phyloP scores from a whole-genome alignment of 257 asterid genomes.

The Jacaranda mimosifolia region DNA sequence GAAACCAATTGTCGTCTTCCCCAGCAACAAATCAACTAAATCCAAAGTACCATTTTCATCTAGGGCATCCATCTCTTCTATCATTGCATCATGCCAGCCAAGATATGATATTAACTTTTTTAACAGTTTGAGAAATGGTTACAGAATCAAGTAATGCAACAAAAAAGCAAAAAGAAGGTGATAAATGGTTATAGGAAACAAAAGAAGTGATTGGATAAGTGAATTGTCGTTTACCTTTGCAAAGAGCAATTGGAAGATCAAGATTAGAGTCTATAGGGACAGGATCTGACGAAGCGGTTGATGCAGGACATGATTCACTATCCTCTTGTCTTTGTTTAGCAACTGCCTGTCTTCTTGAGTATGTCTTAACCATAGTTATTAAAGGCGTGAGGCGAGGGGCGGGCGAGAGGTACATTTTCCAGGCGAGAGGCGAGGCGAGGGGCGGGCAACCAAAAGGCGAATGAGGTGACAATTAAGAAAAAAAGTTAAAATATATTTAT shows the following conservation, averaged over 20 bases:
- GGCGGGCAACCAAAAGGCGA: too few species aligned
- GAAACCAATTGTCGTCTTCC: not conserved
- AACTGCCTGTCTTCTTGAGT: too few species aligned
- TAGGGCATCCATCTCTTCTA: constrained; percentile 4
- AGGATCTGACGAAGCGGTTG: too few species aligned
- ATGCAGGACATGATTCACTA: too few species aligned
- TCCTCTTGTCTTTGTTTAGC: too few species aligned
- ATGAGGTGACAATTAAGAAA: too few species aligned
- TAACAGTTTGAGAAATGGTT: not conserved
- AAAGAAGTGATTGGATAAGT: not conserved
- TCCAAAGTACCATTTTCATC: constrained; percentile 8
- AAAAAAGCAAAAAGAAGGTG: not conserved
- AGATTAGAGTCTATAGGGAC: too few species aligned
- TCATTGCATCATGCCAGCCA: not conserved
- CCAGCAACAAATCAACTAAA: not conserved
- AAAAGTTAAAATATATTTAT: too few species aligned
- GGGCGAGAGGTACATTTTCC: too few species aligned
- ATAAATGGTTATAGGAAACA: not conserved
- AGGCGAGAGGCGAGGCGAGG: too few species aligned
- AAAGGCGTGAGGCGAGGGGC: too few species aligned
- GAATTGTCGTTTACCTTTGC: not conserved
- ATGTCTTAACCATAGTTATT: too few species aligned
- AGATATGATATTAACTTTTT: not conserved
- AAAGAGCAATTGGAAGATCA: constrained; percentile 7
- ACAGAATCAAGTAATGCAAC: not conserved